These are phyloP conservation scores for Vanrija sp. DNA, from an alignment of 1,284 basidiomycete species.

Conservation along the genomic window DNA sequence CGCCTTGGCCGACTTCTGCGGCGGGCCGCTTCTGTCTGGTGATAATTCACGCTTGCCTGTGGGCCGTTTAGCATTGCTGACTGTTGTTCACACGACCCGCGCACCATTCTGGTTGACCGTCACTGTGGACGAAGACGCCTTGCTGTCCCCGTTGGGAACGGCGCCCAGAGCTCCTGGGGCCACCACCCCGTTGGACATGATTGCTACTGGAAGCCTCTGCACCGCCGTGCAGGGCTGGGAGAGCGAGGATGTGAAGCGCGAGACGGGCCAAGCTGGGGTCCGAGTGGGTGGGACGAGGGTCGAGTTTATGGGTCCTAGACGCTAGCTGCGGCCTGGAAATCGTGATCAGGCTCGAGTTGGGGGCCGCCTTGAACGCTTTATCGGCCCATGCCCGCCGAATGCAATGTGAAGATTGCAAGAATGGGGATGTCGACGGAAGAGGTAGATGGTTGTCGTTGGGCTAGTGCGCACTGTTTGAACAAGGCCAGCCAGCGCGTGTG, in stretches of 20 bases:
- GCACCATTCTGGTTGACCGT: conserved; percentile 16
- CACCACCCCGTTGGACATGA: conserved; percentile 10
- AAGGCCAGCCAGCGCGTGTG: too few relatives aligned
- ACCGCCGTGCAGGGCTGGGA: background rate
- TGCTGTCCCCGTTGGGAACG: background rate
- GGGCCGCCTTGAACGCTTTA: too few relatives aligned
- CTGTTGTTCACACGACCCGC: background rate
- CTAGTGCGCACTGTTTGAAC: too few relatives aligned
- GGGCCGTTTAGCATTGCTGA: too few relatives aligned
- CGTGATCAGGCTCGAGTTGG: too few relatives aligned
- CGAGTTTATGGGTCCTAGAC: too few relatives aligned
- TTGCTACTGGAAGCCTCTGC: background rate
- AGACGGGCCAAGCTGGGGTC: background rate
- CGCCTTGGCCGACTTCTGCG: conserved; percentile 14
- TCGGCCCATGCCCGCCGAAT: too few relatives aligned
- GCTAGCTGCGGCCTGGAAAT: too few relatives aligned
- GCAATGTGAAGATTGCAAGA: too few relatives aligned
- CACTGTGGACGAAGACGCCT: background rate
- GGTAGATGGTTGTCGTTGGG: background rate
- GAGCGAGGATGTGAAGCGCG: background rate
- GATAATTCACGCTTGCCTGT: conserved; percentile 18
- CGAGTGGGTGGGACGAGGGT: background rate
- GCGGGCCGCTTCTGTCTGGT: conserved; percentile 9
- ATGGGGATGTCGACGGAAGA: background rate
- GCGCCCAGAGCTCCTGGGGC: conserved; percentile 3